phyloP scores from a whole-genome alignment of 495 filamentous ascomycete species.

The Xylaria venustula region DNA sequence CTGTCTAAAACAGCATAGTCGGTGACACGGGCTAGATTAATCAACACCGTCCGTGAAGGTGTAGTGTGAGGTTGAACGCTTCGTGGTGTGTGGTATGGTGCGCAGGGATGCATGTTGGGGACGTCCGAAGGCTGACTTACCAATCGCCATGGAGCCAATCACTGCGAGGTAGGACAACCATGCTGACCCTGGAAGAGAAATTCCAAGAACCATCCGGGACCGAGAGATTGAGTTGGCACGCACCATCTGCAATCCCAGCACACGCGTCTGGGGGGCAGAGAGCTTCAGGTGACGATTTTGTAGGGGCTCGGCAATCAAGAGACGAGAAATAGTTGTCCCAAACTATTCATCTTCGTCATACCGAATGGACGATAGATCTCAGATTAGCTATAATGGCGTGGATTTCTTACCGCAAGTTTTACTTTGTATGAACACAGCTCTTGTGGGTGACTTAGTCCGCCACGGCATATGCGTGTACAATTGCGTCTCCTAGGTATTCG shows the following conservation, averaged over 20 bases:
- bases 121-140: slow-evolving; percentile 6
- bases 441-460: too few relatives aligned
- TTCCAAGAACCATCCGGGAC: background rate
- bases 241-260: background rate
- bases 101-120: slow-evolving; percentile 10
- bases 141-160: slow-evolving; percentile 2
- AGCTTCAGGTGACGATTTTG: background rate
- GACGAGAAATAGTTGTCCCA: background rate
- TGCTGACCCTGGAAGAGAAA: background rate
- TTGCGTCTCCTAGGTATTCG: background rate
- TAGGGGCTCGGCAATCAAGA: background rate
- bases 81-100: too few relatives aligned
- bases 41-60: background rate
- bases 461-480: background rate
- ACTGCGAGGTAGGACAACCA: background rate
- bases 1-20: background rate
- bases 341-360: background rate
- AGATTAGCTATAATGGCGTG: too few relatives aligned
- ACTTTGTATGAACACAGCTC: background rate
- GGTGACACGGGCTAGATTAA: background rate
- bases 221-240: background rate
- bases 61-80: background rate
- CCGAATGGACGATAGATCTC: background rate
- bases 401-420: too few relatives aligned
- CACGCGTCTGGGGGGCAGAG: background rate